Base-by-base conservation (phyloP, 495 filamentous ascomycete genomes). In the Xylaria acuta region DNA sequence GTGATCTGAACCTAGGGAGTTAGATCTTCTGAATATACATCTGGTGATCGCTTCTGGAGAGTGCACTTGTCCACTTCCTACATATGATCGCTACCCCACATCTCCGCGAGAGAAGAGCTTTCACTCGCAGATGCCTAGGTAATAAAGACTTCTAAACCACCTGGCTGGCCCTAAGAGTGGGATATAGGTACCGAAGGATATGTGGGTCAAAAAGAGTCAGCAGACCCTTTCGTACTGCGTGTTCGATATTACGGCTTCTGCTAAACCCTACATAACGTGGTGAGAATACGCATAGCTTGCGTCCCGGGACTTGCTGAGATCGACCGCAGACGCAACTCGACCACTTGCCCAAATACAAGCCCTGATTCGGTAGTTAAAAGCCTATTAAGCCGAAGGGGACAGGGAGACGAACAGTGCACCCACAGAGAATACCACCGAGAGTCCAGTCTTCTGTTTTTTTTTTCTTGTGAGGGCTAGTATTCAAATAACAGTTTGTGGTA, bases 341-440 rank as follows among this genome's bases (percentile, higher is more conserved):
- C 47, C 64, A 18, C 30, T 34, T 56, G 64, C 64, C 30, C 49
- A 67, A 1, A 54, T 25, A 12, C 64, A 67, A 30, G 64, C 49
- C 32, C 64, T 67, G 25, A 25, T 49, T 32, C 9, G 22, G 8
- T 40, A 5, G 11, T 1, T 8, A 16, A 11, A 27, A 30, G 30
- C 1, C 12, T 40, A 1, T 27, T 7, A 34, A 56, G 12, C 5
- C 8, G 25, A 12, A 56, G 51, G 51, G 27, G 9, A 36, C 1
- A 40, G 47, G 18, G 34, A 12, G 34, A 67, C 64, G 7, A 40
- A 67, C 64, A 67, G 5, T 40, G 34, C n/a, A 54, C 34, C 49
- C 3, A 22, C 64, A 30, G 64, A 67, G 22, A 67, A 67, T 30
- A 54, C 64, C 34, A 56, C 34, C 12, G 64, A 67, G 34, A 56